These are phyloP conservation scores for Leccinum barrowsii DNA, from an alignment of 768 basidiomycete species.

Conservation along the genomic window DNA sequence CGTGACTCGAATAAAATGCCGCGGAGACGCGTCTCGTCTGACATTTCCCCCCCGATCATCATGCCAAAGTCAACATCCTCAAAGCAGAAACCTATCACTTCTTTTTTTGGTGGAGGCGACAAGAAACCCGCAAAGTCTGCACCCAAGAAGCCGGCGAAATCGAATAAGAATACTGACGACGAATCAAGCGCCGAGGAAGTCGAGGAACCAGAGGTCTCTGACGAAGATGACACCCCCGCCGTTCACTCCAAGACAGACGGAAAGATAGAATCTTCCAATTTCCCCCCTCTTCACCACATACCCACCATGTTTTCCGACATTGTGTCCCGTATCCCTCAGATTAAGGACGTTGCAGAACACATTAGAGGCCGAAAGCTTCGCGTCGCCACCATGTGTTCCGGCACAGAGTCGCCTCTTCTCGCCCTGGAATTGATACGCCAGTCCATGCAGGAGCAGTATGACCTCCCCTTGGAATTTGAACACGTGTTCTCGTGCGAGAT, in stretches of 20 bases:
- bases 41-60: slow-evolving; percentile 32
- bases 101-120: slow-evolving; percentile 46
- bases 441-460: slow-evolving; percentile 66
- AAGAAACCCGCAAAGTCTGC: slow-evolving; percentile 27
- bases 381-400: slow-evolving; percentile 96
- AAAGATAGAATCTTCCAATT: slow-evolving; percentile 51
- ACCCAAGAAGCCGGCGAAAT: slow-evolving; percentile 29
- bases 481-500: slow-evolving; percentile 98
- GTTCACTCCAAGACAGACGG: slow-evolving; percentile 37
- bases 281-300: slow-evolving; percentile 74
- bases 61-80: slow-evolving; percentile 53
- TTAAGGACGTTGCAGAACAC: slow-evolving; percentile 62
- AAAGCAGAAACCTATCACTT: slow-evolving; percentile 50
- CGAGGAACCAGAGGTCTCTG: slow-evolving; percentile 31
- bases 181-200: slow-evolving; percentile 32
- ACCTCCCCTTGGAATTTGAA: slow-evolving; percentile 65
- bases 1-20: slow-evolving; percentile 23
- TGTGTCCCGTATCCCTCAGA: slow-evolving; percentile 58
- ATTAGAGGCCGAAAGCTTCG: slow-evolving; percentile 80
- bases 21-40: slow-evolving; percentile 11
- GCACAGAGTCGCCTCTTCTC: slow-evolving; percentile 91
- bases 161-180: slow-evolving; percentile 31
- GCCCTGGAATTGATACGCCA: slow-evolving; percentile 83
- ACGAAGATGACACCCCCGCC: slow-evolving; percentile 29
- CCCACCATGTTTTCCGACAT: slow-evolving; percentile 76